These are phyloP conservation scores for Platismatia glauca DNA, from an alignment of 495 filamentous ascomycete species.

Conservation along the genomic window DNA sequence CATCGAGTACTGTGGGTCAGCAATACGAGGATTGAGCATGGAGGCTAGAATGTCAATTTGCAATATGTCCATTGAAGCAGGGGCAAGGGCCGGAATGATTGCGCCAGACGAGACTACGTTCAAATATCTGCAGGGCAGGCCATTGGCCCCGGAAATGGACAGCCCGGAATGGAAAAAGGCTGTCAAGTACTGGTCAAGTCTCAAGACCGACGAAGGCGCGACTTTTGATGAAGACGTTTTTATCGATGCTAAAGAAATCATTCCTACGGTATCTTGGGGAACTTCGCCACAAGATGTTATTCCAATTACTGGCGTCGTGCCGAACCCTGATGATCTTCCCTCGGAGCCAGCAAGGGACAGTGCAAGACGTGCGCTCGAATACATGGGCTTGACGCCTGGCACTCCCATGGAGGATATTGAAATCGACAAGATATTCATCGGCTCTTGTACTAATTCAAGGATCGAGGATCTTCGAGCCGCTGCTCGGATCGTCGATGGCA, in stretches of 20 bases:
- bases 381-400: conserved; percentile 85
- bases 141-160: conserved; percentile 75
- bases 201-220: conserved; percentile 76
- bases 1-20: conserved; percentile 93
- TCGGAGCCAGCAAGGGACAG: conserved; percentile 68
- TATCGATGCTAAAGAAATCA: conserved; percentile 85
- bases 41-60: conserved; percentile 98
- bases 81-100: conserved; percentile 92
- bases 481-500: conserved; percentile 74
- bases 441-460: conserved; percentile 93
- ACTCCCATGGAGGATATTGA: conserved; percentile 83
- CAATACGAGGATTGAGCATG: conserved; percentile 83
- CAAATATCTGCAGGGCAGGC: conserved; percentile 84
- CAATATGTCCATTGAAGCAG: conserved; percentile 99
- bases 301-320: conserved; percentile 82
- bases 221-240: conserved; percentile 80
- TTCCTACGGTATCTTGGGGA: conserved; percentile 92
- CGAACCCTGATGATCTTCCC: conserved; percentile 76
- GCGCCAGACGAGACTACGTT: conserved; percentile 91
- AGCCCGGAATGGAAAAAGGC: conserved; percentile 86
- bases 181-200: conserved; percentile 75
- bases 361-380: conserved; percentile 75
- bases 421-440: conserved; percentile 96
- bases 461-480: conserved; percentile 94
- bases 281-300: conserved; percentile 94